Conservation (phyloP, 768 basidiomycete genomes). For the Suillus placidus region DNA sequence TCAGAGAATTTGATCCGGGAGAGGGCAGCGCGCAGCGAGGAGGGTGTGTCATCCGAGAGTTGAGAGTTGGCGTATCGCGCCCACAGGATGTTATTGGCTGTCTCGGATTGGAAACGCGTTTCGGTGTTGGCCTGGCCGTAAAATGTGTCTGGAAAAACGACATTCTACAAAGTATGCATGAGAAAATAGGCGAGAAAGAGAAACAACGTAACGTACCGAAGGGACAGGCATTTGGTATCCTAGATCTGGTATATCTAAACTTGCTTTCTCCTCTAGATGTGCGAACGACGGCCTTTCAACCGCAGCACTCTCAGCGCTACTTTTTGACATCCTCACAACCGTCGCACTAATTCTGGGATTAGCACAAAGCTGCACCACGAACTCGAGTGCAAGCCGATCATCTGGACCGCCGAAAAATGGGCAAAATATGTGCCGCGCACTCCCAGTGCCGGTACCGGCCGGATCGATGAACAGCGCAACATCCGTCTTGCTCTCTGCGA, state of each 20-base stretch:
- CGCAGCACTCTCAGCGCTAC: slow-evolving; percentile 46
- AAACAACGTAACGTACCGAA: slow-evolving; percentile 15
- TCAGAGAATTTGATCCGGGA: slow-evolving; percentile 65
- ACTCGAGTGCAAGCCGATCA: slow-evolving; percentile 80
- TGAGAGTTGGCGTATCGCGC: slow-evolving; percentile 49
- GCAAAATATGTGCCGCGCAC: slow-evolving; percentile 67
- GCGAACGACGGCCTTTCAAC: slow-evolving; percentile 53
- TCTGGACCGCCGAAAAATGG: slow-evolving; percentile 97
- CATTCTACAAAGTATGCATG: slow-evolving; percentile 37
- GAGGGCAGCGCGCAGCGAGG: slow-evolving; percentile 42
- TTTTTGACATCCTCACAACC: slow-evolving; percentile 62
- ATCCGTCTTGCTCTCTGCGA: slow-evolving; percentile 69
- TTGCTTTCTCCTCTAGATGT: slow-evolving; percentile 59
- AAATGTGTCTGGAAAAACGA: slow-evolving; percentile 66
- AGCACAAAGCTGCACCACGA: slow-evolving; percentile 78
- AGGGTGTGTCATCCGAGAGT: slow-evolving; percentile 14
- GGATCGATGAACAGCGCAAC: slow-evolving; percentile 88
- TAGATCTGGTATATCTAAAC: slow-evolving; percentile 32
- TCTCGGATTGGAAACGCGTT: slow-evolving; percentile 71
- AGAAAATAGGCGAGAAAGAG: slow-evolving; percentile 7
- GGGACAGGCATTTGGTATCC: slow-evolving; percentile 8
- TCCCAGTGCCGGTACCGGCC: slow-evolving; percentile 36
- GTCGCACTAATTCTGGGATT: slow-evolving; percentile 70
- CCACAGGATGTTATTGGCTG: slow-evolving; percentile 84
- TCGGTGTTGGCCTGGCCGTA: slow-evolving; percentile 69